Evolutionary conservation across 169 alveolate species (phyloP).

Genomic region (Eimeria maxima): DNA sequence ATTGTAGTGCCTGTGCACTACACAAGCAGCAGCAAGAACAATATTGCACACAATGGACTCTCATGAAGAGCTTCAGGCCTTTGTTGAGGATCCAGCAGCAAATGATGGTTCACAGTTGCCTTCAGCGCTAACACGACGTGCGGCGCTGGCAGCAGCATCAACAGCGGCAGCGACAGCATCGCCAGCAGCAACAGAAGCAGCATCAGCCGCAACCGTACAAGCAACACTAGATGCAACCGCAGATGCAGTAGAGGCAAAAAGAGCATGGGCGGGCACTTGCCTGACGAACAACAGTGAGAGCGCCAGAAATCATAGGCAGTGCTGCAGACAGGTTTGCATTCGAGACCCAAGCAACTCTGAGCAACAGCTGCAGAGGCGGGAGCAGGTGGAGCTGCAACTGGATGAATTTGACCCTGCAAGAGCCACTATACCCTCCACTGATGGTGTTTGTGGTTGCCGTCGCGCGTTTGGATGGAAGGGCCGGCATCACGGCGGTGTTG

Average conservation of each 20-base stretch:
- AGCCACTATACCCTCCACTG: conserved; percentile 20
- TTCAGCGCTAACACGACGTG: neutral
- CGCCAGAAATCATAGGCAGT: neutral
- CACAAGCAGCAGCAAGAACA: neutral
- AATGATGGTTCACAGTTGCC: neutral
- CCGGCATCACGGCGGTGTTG: conserved; percentile 19
- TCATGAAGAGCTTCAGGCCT: conserved; percentile 6
- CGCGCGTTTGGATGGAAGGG: neutral
- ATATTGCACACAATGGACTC: conserved; percentile 19
- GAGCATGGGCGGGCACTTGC: neutral
- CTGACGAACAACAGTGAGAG: neutral
- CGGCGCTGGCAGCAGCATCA: neutral
- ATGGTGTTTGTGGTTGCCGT: conserved; percentile 8
- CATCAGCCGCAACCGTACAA: neutral
- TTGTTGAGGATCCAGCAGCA: neutral
- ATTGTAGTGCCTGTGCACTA: too few species aligned
- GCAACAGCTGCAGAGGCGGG: conserved; percentile 40
- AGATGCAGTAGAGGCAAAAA: conserved; percentile 30
- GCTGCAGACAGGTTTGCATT: neutral
- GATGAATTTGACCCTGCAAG: neutral
- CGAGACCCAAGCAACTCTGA: neutral
- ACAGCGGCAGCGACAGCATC: conserved; percentile 1
- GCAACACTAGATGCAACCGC: neutral
- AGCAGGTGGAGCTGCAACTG: conserved; percentile 16
- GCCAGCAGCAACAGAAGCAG: conserved; percentile 7